phyloP scores from a whole-genome alignment of 768 basidiomycete genomes.

The Lactifluus pinguis region DNA sequence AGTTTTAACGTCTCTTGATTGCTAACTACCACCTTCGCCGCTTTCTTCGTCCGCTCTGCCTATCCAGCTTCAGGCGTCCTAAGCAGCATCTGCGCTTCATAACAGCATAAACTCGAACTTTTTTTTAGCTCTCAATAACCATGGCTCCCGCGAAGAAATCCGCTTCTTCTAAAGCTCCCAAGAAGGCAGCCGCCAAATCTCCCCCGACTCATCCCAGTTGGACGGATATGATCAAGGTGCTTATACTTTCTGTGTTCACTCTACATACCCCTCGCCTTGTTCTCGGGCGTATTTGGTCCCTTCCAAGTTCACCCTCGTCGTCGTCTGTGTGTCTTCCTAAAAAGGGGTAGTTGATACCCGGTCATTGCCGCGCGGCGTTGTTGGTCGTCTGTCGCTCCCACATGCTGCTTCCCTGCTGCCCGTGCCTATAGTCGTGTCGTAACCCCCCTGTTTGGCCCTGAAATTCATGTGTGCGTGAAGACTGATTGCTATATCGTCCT shows the following conservation, averaged over 20 bases:
- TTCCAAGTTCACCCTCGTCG: slow-evolving; percentile 9
- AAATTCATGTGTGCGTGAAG: slow-evolving; percentile 1
- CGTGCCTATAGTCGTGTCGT: slow-evolving; percentile 5
- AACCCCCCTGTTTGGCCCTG: slow-evolving; percentile 1
- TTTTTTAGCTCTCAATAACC: slow-evolving; percentile 29
- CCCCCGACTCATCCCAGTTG: slow-evolving; percentile 45
- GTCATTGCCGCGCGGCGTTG: slow-evolving; percentile 25
- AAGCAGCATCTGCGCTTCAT: slow-evolving; percentile 19
- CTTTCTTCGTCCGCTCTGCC: slow-evolving; percentile 19
- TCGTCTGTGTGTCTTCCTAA: slow-evolving; percentile 21
- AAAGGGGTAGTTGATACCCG: slow-evolving; percentile 37
- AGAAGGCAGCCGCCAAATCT: slow-evolving; percentile 37
- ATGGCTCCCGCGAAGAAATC: slow-evolving; percentile 31
- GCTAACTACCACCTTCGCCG: slow-evolving; percentile 42
- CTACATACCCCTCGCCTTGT: slow-evolving; percentile 2
- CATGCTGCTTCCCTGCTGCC: slow-evolving; percentile 17
- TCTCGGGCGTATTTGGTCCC: slow-evolving; percentile 15
- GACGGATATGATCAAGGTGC: slow-evolving; percentile 77
- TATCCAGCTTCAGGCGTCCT: slow-evolving; percentile 19
- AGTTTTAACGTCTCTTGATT: slow-evolving; percentile 22
- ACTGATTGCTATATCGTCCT: slow-evolving; percentile 15
- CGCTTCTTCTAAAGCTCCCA: slow-evolving; percentile 39
- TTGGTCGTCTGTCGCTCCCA: slow-evolving; percentile 17
- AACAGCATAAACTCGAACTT: slow-evolving; percentile 10
- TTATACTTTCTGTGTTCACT: slow-evolving; percentile 20